These are phyloP conservation scores for Elsinoe arachidis DNA, from an alignment of 2,329 filamentous ascomycete genomes.

Conservation along the genomic window DNA sequence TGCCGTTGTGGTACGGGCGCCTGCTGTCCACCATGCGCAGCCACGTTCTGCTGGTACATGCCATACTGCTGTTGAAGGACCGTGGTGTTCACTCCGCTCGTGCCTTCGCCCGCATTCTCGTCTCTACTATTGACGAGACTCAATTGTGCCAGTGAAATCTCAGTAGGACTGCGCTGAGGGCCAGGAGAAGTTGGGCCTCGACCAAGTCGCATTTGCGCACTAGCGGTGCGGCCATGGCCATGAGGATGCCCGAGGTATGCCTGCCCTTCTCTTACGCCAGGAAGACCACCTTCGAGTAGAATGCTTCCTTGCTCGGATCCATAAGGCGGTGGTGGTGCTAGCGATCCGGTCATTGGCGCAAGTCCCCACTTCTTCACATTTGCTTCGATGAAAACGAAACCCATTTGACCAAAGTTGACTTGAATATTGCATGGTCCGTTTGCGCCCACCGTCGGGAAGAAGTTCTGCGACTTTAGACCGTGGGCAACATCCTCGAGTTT, in stretches of 20 bases:
- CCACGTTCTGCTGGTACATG: slow-evolving; percentile 19
- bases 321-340: slow-evolving; percentile 92
- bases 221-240: slow-evolving; percentile 61
- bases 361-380: slow-evolving; percentile 99
- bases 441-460: slow-evolving; percentile 94
- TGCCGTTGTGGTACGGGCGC: background rate
- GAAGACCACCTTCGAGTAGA: slow-evolving; percentile 70
- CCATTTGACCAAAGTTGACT: slow-evolving; percentile 95
- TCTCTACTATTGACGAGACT: slow-evolving; percentile 54
- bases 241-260: slow-evolving; percentile 42
- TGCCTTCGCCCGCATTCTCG: slow-evolving; percentile 63
- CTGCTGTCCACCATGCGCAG: slow-evolving; percentile 17
- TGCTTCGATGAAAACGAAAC: slow-evolving; percentile 97
- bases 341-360: slow-evolving; percentile 87
- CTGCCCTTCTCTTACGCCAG: slow-evolving; percentile 46
- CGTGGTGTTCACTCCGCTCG: slow-evolving; percentile 38
- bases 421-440: slow-evolving; percentile 89
- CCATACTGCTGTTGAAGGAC: slow-evolving; percentile 11
- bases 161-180: slow-evolving; percentile 81
- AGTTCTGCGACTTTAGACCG: slow-evolving; percentile 87
- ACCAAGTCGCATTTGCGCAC: slow-evolving; percentile 65
- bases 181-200: slow-evolving; percentile 69
- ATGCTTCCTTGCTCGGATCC: slow-evolving; percentile 96
- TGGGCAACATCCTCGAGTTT: slow-evolving; percentile 91
- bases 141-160: slow-evolving; percentile 87